Conservation (phyloP, 169 alveolate genomes). For the Plasmodium vivax region DNA sequence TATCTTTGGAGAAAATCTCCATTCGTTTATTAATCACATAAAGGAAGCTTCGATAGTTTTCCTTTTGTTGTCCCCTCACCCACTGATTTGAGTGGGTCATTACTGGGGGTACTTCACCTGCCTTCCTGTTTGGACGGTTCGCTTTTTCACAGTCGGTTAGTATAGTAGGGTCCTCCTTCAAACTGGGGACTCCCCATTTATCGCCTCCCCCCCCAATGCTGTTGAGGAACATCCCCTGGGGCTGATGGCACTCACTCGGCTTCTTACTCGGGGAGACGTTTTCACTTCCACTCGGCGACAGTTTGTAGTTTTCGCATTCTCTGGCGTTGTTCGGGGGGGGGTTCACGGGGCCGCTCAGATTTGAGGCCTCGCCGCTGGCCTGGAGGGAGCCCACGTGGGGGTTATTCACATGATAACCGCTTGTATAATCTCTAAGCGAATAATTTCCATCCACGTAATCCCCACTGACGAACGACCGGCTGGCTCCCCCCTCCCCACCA, state of each 20-base stretch:
- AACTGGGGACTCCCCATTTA: background rate
- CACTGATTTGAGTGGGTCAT: background rate
- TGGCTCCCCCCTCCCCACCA: background rate
- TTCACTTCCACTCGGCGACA: background rate
- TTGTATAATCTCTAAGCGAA: too few species aligned
- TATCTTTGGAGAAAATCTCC: constrained; percentile 26
- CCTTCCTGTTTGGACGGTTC: background rate
- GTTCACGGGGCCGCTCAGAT: background rate
- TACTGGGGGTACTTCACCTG: background rate
- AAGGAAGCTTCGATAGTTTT: constrained; percentile 40
- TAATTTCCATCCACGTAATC: too few species aligned
- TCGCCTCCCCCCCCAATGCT: background rate
- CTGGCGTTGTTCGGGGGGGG: background rate
- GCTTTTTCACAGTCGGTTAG: background rate
- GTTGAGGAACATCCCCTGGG: background rate
- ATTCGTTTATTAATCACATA: constrained; percentile 51
- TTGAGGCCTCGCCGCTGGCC: background rate
- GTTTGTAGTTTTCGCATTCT: background rate
- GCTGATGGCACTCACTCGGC: background rate
- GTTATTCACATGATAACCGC: background rate
- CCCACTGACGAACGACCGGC: background rate
- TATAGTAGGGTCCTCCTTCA: background rate
- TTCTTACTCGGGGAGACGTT: background rate
- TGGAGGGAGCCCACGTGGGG: background rate
- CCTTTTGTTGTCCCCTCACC: constrained; percentile 12